These are phyloP conservation scores for Priceomyces fermenticarens DNA, from an alignment of 805 yeast species.

Conservation along the genomic window DNA sequence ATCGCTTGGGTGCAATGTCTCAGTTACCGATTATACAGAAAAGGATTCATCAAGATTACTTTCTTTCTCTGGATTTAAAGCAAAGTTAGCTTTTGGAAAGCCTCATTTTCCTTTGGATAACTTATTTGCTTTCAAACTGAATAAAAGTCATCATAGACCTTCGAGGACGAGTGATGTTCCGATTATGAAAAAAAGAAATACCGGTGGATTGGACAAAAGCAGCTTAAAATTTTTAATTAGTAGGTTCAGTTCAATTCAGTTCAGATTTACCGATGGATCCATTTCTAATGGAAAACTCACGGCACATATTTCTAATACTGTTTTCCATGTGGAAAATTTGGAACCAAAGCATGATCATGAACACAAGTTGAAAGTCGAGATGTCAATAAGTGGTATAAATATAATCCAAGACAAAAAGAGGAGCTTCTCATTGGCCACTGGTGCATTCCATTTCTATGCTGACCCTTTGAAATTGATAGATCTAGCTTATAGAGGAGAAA, in stretches of 20 bases:
- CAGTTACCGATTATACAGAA: not conserved
- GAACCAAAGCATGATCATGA: no score
- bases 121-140: no score
- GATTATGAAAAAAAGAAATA: no score
- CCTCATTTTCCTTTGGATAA: conserved; percentile 12
- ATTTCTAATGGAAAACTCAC: not conserved
- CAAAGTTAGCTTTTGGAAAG: conserved; percentile 13
- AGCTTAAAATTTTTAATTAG: no score
- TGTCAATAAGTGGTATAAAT: not conserved
- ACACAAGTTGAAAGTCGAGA: no score
- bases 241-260: no score
- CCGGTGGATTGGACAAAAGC: no score
- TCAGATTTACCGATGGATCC: conserved; percentile 6
- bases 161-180: no score
- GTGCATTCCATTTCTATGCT: conserved; percentile 22
- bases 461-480: conserved; percentile 18
- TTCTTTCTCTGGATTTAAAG: not conserved
- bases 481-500: conserved; percentile 5
- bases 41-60: not conserved
- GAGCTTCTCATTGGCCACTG: conserved; percentile 12
- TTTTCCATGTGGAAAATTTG: no score
- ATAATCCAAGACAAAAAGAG: not conserved
- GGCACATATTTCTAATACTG: no score
- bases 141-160: no score
- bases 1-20: conserved; percentile 14